phyloP scores from a whole-genome alignment of 805 yeast species.

The Cyberlindnera maclurae region DNA sequence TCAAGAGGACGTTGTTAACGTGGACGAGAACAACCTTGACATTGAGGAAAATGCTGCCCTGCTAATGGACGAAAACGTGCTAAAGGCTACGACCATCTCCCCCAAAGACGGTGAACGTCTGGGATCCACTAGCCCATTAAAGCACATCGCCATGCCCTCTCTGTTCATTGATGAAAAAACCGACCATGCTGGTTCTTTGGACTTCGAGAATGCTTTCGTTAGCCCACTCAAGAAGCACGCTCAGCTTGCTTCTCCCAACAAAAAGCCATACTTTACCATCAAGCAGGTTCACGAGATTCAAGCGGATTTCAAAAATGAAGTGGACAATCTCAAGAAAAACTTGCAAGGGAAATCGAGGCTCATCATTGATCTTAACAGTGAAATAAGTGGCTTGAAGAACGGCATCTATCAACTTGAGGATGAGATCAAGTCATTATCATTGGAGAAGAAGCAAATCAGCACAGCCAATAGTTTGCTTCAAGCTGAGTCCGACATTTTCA shows the following conservation, averaged over 20 bases:
- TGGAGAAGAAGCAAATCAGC: slow-evolving; percentile 15
- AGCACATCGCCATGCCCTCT: slow-evolving; percentile 6
- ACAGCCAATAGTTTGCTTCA: slow-evolving; percentile 16
- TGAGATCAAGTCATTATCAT: slow-evolving; percentile 10
- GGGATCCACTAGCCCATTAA: slow-evolving; percentile 15
- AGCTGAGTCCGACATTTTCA: slow-evolving; percentile 17
- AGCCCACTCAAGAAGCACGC: slow-evolving; percentile 7
- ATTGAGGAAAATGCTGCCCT: background rate
- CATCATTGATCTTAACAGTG: slow-evolving; percentile 13
- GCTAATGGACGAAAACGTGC: background rate
- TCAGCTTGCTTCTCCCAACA: slow-evolving; percentile 13
- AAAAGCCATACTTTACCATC: slow-evolving; percentile 24
- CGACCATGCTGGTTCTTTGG: background rate
- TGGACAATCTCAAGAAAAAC: slow-evolving; percentile 15
- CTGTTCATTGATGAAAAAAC: slow-evolving; percentile 1
- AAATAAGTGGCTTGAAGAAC: slow-evolving; percentile 11
- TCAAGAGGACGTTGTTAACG: slow-evolving; percentile 8
- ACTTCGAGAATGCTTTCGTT: slow-evolving; percentile 1
- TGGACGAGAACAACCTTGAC: slow-evolving; percentile 2
- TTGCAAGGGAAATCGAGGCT: slow-evolving; percentile 14
- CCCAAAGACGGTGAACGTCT: slow-evolving; percentile 2
- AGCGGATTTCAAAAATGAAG: slow-evolving; percentile 18
- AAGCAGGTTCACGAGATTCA: slow-evolving; percentile 24
- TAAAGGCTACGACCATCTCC: background rate
- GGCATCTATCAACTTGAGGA: slow-evolving; percentile 16